A percentile compares a stretch with the other conserved stretches of the same genome.
Evolutionary conservation across 495 filamentous ascomycete genomes (phyloP).

Genomic region (Parathielavia hyrcaniae): DNA sequence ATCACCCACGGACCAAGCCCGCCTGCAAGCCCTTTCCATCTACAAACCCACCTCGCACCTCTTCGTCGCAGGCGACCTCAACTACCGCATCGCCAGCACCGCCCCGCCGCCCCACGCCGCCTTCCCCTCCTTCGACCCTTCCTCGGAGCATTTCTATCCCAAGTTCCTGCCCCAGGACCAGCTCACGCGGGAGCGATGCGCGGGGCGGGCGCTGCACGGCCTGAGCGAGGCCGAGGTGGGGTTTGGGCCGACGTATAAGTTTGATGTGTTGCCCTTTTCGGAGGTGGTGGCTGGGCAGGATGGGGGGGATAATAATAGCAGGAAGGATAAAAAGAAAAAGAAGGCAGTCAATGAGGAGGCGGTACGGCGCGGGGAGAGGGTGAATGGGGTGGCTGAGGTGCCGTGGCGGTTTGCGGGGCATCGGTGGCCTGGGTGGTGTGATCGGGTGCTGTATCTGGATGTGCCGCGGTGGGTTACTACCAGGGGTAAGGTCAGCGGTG

Average conservation of each 20-base stretch:
- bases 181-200: constrained; percentile 58
- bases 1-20: constrained; percentile 5
- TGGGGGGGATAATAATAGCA: too few relatives aligned
- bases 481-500: background rate
- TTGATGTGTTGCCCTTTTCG: constrained; percentile 35
- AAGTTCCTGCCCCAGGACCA: constrained; percentile 69
- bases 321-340: too few relatives aligned
- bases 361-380: background rate
- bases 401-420: constrained; percentile 70
- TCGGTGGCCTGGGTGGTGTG: constrained; percentile 91
- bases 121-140: constrained; percentile 57
- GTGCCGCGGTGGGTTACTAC: constrained; percentile 45
- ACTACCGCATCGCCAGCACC: constrained; percentile 73
- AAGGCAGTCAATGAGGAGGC: constrained; percentile 24
- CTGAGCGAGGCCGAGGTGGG: constrained; percentile 64
- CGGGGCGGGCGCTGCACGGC: constrained; percentile 64
- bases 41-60: constrained; percentile 70
- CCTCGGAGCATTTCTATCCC: constrained; percentile 41
- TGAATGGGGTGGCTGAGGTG: constrained; percentile 32
- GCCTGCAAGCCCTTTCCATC: constrained; percentile 46
- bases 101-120: constrained; percentile 48
- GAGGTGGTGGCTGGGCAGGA: too few relatives aligned
- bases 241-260: constrained; percentile 93
- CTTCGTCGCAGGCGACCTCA: constrained; percentile 86
- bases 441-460: constrained; percentile 78